Percentiles rank a stretch among this genome's conserved stretches.
phyloP scores from a whole-genome alignment of 129 eudicot genomes.

The Erigeron canadensis region DNA sequence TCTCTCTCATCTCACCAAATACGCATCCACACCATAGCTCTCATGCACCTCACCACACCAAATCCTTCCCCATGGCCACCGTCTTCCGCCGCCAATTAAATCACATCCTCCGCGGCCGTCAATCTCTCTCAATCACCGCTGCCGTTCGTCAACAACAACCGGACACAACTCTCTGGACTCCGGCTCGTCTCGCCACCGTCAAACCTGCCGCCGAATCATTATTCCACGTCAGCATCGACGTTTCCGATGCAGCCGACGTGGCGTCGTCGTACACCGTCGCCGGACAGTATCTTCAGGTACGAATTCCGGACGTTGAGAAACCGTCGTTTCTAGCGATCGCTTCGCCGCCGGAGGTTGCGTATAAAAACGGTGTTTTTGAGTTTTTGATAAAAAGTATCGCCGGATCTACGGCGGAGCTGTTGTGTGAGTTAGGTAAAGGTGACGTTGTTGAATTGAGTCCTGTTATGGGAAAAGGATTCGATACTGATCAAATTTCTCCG shows the following conservation, averaged over 20 bases:
- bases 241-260: conserved; percentile 62
- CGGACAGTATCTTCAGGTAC: conserved; percentile 88
- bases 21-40: conserved; percentile 43
- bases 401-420: conserved; percentile 88
- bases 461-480: conserved; percentile 79
- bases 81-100: conserved; percentile 47
- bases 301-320: conserved; percentile 52
- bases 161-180: conserved; percentile 63
- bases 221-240: conserved; percentile 76
- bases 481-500: conserved; percentile 58
- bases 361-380: conserved; percentile 61
- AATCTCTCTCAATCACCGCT: conserved; percentile 49
- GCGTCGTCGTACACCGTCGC: conserved; percentile 62
- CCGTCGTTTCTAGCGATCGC: conserved; percentile 86
- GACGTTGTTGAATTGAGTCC: conserved; percentile 73
- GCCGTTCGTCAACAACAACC: conserved; percentile 52
- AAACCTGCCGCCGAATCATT: conserved; percentile 83
- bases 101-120: conserved; percentile 50
- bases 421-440: conserved; percentile 69
- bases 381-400: conserved; percentile 71
- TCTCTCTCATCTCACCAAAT: conserved; percentile 21
- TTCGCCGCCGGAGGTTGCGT: conserved; percentile 69
- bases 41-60: conserved; percentile 56
- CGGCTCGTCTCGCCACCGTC: conserved; percentile 54
- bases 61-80: conserved; percentile 53